Percentiles rank a stretch among this genome's conserved stretches.
phyloP scores from a whole-genome alignment of 116 monocot genomes.

The Cymodocea nodosa region DNA sequence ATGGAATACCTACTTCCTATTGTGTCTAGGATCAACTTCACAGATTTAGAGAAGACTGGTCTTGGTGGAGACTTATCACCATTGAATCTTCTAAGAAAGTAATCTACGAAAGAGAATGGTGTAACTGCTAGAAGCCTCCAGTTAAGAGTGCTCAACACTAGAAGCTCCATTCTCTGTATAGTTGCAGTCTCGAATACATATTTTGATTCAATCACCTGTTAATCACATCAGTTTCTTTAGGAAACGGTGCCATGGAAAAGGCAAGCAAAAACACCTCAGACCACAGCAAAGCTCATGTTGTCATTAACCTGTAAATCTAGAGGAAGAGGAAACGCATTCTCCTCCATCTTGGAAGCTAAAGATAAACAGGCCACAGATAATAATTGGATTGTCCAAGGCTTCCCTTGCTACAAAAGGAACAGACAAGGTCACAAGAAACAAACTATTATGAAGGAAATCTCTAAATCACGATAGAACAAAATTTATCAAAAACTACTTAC shows the following conservation, averaged over 20 bases:
- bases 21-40: slow-evolving; percentile 51
- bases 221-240: slow-evolving; percentile 17
- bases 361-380: slow-evolving; percentile 75
- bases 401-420: slow-evolving; percentile 28
- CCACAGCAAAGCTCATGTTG: neutral
- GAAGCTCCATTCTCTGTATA: slow-evolving; percentile 93
- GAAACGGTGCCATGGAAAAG: neutral
- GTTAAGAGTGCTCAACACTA: slow-evolving; percentile 69
- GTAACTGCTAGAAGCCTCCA: slow-evolving; percentile 90
- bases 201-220: slow-evolving; percentile 47
- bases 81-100: slow-evolving; percentile 58
- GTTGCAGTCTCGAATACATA: slow-evolving; percentile 68
- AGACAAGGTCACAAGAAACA: neutral
- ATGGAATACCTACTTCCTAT: slow-evolving; percentile 41
- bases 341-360: slow-evolving; percentile 70
- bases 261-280: too few species aligned
- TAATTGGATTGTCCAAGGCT: slow-evolving; percentile 63
- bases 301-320: slow-evolving; percentile 56
- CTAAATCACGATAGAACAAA: neutral
- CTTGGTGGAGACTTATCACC: slow-evolving; percentile 14
- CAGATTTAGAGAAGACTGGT: slow-evolving; percentile 19
- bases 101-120: slow-evolving; percentile 77
- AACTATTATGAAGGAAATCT: too few species aligned
- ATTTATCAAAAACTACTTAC: slow-evolving; percentile 26
- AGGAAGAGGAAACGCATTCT: slow-evolving; percentile 43